phyloP scores from a whole-genome alignment of 441 rosid species.

The Dalechampia spathulata region DNA sequence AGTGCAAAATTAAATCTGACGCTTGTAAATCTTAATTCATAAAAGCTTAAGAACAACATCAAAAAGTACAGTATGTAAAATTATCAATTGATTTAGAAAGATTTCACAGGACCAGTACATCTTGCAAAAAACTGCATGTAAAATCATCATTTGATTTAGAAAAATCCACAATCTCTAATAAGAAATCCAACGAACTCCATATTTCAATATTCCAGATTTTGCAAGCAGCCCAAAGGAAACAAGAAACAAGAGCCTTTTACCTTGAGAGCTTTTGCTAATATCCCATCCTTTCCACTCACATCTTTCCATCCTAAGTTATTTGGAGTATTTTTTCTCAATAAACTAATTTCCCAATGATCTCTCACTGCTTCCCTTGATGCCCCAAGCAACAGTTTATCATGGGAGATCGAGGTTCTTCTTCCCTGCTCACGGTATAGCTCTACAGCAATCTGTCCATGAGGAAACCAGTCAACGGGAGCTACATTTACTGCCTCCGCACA shows the following conservation, averaged over 20 bases:
- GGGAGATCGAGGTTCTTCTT: constrained; percentile 95
- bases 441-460: constrained; percentile 94
- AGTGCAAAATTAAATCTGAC: too few relatives aligned
- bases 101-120: too few relatives aligned
- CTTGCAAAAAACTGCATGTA: not conserved
- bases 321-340: constrained; percentile 62
- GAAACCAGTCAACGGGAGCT: constrained; percentile 99
- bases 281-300: constrained; percentile 80
- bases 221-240: constrained; percentile 7
- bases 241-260: constrained; percentile 34
- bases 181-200: not conserved
- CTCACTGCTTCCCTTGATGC: constrained; percentile 99
- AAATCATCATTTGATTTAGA: not conserved
- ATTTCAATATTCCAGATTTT: not conserved
- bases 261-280: constrained; percentile 82
- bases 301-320: constrained; percentile 89
- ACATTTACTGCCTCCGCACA: constrained; percentile 99
- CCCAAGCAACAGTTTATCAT: constrained; percentile 95
- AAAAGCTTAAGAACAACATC: constrained; percentile 1
- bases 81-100: too few relatives aligned
- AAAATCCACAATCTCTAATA: not conserved
- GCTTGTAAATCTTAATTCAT: too few relatives aligned
- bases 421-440: constrained; percentile 88
- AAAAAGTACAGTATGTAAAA: not conserved
- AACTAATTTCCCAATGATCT: constrained; percentile 95